Base-by-base conservation (phyloP, 225 moss, liverwort and hornwort genomes). In the Ulota crispa region DNA sequence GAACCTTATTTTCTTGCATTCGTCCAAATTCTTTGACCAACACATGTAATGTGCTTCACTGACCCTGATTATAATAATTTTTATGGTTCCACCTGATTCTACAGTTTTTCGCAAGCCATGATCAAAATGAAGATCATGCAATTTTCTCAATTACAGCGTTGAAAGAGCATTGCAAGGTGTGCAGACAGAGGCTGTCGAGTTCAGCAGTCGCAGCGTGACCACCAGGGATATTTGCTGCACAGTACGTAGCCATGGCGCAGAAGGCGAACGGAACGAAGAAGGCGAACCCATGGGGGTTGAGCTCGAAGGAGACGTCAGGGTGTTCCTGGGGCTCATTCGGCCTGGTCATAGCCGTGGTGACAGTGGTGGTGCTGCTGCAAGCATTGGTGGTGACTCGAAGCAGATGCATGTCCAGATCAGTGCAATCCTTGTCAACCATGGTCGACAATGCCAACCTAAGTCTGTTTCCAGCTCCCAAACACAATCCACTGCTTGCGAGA, bases 291-390 rank as follows among this genome's bases (percentile, higher is more conserved):
- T 78, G 83, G 77, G 78, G 65, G 36, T 66, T 50, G 2, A 26
- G 36, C 19, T 45, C 23, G 45, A 65, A 34, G 26, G 83, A 83
- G 5, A 32, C 3, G 11, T 7, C 24, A 15, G 66, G 67, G 27
- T 57, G 13, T 12, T 73, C 78, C 27, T 67, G 83, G 83, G 14
- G 42, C 6, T 67, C 45, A 15, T 43, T 66, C 27, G 19, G 57
- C 78, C 0, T 78, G 14, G 36, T 67, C 26, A 30, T 78, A 26
- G 10, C 73, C 57, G 64, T 66, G 5, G 24, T 83, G 42, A 32
- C 73, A 2, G 45, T 31, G 3, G 73, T 83, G 20, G 78, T 43
- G 36, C 73, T 83, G 2, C 62, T 83, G 64, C 83, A 83, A 72
- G 78, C 57, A 8, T 20, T 66, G 14, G 24, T 71, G 5, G n/a